Evolutionary conservation across 441 rosid species (phyloP), one percentile per base, ranked within the genome.

Genomic region (Corymbia citriodora): DNA sequence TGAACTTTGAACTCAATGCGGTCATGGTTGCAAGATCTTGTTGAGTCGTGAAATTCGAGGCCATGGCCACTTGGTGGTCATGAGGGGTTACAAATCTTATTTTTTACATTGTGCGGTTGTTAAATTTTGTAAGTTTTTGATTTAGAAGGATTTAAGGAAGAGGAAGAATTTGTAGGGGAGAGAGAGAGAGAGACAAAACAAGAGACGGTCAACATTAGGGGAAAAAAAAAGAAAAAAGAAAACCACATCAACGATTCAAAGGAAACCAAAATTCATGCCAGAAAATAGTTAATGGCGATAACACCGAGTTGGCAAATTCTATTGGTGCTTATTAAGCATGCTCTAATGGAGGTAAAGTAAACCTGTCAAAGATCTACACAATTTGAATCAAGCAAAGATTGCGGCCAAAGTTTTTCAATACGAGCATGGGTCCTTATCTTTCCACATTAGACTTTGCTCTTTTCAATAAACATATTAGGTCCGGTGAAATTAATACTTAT

Each of bases 51-150:
- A 40, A 74, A 74, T 40, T 12, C 14, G 16, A 23, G 17, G 2
- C 23, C 82, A 19, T 72, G 14, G 48, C 25, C 82, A 36, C 82
- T 74, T 0, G 29, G 83, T 21, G 83, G 29, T 2, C 1, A 50
- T 2, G 3, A 40, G 50, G 8, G 45, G 16, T n/a, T 3, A 11
- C 50, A 36, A 10, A 74, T 72, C 2, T 33, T 33, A 33, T 14
- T 17, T 72, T 3, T 72, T 19, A 2, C 29, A 45, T 36, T 19
- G 15, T 3, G 49, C 11, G 50, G 0, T 36, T 40, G 16, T 74
- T 10, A 0, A 10, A 2, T 74, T 36, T 33, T 5, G 16, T 3
- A 14, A 6, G 3, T 5, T 18, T 40, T 40, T n/a, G n/a, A n/a
- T n/a, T n/a, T n/a, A n/a, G n/a, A n/a, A n/a, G n/a, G n/a, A n/a